phyloP scores from a whole-genome alignment of 306 rosid genomes.

The Lagenaria siceraria region DNA sequence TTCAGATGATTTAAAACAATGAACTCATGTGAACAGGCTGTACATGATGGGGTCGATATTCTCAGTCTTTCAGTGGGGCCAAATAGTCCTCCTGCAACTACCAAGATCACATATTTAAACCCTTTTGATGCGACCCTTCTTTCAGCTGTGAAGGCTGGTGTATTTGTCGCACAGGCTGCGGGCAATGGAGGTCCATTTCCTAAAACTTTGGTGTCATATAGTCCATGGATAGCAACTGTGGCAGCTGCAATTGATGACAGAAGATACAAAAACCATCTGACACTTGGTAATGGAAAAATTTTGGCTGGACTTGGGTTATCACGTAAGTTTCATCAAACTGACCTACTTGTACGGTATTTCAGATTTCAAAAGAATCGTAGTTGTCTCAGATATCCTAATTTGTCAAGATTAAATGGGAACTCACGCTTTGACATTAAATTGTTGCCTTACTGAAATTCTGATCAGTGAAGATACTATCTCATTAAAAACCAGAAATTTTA shows the following conservation, averaged over 20 bases:
- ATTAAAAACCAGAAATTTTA: neutral
- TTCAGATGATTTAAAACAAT: neutral
- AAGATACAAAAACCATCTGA: constrained; percentile 86
- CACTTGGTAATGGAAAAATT: constrained; percentile 87
- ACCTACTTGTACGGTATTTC: neutral
- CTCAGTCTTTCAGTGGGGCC: constrained; percentile 99
- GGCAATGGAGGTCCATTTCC: constrained; percentile 99
- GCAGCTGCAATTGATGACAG: constrained; percentile 99
- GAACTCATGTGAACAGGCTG: constrained; percentile 60
- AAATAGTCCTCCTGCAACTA: constrained; percentile 83
- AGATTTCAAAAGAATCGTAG: neutral
- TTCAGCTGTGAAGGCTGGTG: constrained; percentile 98
- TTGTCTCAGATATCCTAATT: neutral
- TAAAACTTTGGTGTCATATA: constrained; percentile 87
- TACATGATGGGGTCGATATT: constrained; percentile 92
- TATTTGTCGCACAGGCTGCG: constrained; percentile 98
- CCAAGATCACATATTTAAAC: constrained; percentile 73
- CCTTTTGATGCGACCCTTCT: constrained; percentile 99
- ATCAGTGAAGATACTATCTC: neutral
- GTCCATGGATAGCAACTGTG: constrained; percentile 95
- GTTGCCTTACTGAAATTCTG: neutral
- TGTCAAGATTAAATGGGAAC: neutral
- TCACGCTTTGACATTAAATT: neutral
- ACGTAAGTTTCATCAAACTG: constrained; percentile 47
- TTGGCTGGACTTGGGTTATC: constrained; percentile 90